Conservation (phyloP, 108 stramenopile genomes). For the Conticribra guillardii region DNA sequence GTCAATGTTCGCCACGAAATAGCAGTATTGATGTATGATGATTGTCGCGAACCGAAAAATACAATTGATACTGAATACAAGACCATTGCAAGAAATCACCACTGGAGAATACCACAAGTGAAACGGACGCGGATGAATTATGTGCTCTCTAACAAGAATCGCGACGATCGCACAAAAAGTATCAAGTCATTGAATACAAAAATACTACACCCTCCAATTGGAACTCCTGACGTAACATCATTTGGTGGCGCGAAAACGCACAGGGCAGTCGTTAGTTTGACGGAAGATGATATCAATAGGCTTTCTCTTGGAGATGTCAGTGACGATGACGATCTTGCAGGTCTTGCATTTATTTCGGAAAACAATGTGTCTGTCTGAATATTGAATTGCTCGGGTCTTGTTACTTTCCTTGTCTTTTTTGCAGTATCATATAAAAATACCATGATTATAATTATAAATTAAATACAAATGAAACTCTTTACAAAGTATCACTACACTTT, state of each 20-base stretch:
- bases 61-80: background rate
- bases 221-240: background rate
- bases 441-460: no score
- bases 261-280: background rate
- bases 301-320: background rate
- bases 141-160: background rate
- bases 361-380: no score
- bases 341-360: background rate
- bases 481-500: no score
- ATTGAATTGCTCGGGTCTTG: no score
- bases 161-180: background rate
- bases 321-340: background rate
- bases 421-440: no score
- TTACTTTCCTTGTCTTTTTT: no score
- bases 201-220: no score
- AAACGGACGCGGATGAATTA: background rate
- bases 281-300: background rate
- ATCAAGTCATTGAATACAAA: background rate
- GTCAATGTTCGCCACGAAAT: no score
- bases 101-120: background rate
- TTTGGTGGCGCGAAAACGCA: background rate
- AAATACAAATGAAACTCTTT: no score
- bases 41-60: background rate
- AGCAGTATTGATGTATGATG: no score
- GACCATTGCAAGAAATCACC: background rate